Base-by-base conservation (phyloP, 148 eudicot genomes). In the Vaccinium darrowii region DNA sequence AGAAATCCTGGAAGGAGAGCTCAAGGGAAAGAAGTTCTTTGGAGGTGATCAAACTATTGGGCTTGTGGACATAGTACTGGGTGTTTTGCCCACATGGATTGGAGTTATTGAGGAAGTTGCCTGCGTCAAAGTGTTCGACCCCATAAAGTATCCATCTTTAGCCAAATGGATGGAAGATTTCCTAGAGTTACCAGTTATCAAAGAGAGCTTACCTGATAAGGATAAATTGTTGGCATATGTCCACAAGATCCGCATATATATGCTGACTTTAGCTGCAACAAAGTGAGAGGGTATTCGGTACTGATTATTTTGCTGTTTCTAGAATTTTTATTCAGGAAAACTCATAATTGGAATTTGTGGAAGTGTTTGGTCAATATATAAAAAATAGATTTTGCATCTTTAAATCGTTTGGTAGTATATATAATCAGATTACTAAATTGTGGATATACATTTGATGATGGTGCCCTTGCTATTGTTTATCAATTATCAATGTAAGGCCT, bases 1-100 rank as follows among this genome's bases (percentile, higher is more conserved):
- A 14, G 65, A 56, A 56, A 79, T 30, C 5, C 47, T 79, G 15
- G 81, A 79, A 53, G 81, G 65, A 56, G 81, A 79, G 81, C 81
- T 79, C 65, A 79, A 79, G 49, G 81, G 65, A 1, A 56, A 56
- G 57, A 56, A 30, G 49, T 79, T 79, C 81, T 54, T 79, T 30
- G 81, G 81, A 27, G 81, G 81, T 5, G 81, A 43, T 43, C 47
- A 79, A 12, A 27, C 49, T 7, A 79, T 54, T 54, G 81, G 67
- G 47, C 39, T 52, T 12, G 36, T 53, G 47, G 81, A 79, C 65
- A 30, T 79, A 1, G 65, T 30, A 21, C 27, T 79, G 49, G 67
- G 81, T 8, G 25, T 8, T 21, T 27, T 27, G 6, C n/a, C 65
- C 18, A 7, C 15, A 27, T 79, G 65, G 65, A 7, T 79, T 0